Conservation (phyloP, 345 rosid species). For the Eucalyptus microcorys region DNA sequence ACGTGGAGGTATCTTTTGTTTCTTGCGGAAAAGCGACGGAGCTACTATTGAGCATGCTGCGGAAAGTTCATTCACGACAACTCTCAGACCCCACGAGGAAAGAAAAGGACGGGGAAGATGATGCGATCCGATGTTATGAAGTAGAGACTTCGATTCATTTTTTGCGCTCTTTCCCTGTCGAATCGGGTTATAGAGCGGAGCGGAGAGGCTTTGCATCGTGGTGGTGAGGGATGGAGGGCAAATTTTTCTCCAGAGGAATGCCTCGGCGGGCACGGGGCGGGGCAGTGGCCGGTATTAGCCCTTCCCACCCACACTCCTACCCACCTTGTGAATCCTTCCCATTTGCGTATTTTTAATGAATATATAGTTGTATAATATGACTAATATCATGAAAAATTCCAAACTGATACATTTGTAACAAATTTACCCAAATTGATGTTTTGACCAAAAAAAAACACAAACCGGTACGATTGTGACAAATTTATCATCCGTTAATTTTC, state of each 20-base stretch:
- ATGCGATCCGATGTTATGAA: not conserved
- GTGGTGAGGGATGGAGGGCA: not conserved
- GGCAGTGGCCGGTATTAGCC: not conserved
- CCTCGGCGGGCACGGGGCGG: not conserved
- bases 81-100: not conserved
- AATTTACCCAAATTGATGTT: too few relatives aligned
- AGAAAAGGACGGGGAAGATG: not conserved
- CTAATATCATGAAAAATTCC: rapidly evolving
- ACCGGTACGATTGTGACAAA: rapidly evolving
- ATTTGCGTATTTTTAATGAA: too few relatives aligned
- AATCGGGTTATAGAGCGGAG: not conserved
- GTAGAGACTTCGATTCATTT: not conserved
- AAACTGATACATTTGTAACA: rapidly evolving
- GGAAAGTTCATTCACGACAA: not conserved
- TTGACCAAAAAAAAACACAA: too few relatives aligned
- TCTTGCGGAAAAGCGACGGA: not conserved
- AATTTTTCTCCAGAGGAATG: not conserved
- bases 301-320: not conserved
- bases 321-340: not conserved
- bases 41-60: not conserved
- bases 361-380: too few relatives aligned
- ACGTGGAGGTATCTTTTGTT: not conserved
- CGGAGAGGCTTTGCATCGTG: not conserved
- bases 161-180: not conserved
- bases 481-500: too few relatives aligned